These are phyloP conservation scores for Wickerhamiella infanticola DNA, from an alignment of 1,139 yeast species.

Conservation along the genomic window DNA sequence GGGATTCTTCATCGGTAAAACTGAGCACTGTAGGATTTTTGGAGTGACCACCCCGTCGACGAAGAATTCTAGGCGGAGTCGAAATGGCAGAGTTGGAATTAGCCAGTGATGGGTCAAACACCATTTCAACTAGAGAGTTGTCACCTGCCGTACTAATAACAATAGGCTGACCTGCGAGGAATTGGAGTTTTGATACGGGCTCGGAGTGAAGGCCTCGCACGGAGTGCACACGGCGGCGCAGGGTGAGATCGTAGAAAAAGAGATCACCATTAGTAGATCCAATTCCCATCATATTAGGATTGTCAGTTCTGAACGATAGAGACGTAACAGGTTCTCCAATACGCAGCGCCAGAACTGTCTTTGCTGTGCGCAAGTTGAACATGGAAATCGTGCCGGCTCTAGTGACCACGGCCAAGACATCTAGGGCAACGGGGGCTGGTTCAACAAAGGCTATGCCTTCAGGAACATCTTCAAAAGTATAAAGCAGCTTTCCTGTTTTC, in stretches of 20 bases:
- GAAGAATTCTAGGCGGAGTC: constrained; percentile 79
- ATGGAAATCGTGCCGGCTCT: constrained; percentile 49
- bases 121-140: constrained; percentile 75
- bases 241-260: constrained; percentile 68
- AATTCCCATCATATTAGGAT: constrained; percentile 67
- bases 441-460: constrained; percentile 42
- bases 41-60: constrained; percentile 95
- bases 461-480: constrained; percentile 33
- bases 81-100: constrained; percentile 43
- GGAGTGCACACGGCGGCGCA: constrained; percentile 57
- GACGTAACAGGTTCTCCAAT: constrained; percentile 51
- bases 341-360: constrained; percentile 39
- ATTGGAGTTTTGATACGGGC: constrained; percentile 63
- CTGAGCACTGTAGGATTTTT: constrained; percentile 69
- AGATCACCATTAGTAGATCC: constrained; percentile 73
- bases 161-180: constrained; percentile 85
- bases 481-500: constrained; percentile 61
- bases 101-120: constrained; percentile 80
- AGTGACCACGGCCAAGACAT: constrained; percentile 66
- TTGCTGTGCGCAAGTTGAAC: constrained; percentile 56
- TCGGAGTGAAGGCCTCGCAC: constrained; percentile 74
- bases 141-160: constrained; percentile 88
- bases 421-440: constrained; percentile 66
- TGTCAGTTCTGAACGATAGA: constrained; percentile 84
- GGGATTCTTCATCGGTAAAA: constrained; percentile 72